Evolutionary conservation across 2,329 filamentous ascomycete genomes (phyloP).

Genomic region (Lecanoromycetidae sp.): DNA sequence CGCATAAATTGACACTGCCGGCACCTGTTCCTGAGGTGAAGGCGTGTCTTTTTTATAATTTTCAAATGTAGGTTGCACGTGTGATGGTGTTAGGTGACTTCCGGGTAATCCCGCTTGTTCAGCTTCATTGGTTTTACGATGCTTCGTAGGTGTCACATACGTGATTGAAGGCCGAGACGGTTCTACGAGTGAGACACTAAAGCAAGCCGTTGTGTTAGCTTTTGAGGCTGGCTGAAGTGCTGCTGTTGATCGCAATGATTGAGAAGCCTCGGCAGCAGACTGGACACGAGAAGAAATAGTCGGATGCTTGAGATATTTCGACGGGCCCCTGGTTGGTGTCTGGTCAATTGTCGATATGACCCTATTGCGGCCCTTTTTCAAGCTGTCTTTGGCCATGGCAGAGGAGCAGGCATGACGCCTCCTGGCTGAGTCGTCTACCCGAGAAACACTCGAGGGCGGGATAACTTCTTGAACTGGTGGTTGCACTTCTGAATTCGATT

Average conservation of each 20-base stretch:
- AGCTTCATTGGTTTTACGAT: not conserved
- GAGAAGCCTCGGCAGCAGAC: not conserved
- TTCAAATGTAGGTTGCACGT: not conserved
- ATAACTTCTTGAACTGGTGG: conserved; percentile 7
- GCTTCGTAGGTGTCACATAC: conserved; percentile 4
- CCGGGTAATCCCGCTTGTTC: not conserved
- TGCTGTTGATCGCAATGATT: not conserved
- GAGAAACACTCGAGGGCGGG: conserved; percentile 12
- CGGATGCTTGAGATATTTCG: not conserved
- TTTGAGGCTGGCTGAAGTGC: not conserved
- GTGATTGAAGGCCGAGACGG: not conserved
- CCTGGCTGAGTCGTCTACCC: conserved; percentile 7
- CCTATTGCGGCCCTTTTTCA: not conserved
- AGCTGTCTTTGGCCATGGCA: not conserved
- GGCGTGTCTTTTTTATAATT: not conserved
- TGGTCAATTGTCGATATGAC: conserved; percentile 5
- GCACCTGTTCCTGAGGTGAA: not conserved
- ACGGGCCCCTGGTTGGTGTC: conserved; percentile 16
- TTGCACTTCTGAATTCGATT: not conserved
- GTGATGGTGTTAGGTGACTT: not conserved
- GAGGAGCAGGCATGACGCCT: conserved; percentile 1
- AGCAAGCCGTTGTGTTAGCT: no score
- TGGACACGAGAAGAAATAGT: not conserved
- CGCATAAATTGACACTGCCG: conserved; percentile 11
- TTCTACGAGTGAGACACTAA: no score